Percentiles rank a stretch among this genome's conserved stretches.
These are phyloP conservation scores for Phanerodontia chrysosporium DNA, from an alignment of 768 basidiomycete genomes.

Conservation along the genomic window DNA sequence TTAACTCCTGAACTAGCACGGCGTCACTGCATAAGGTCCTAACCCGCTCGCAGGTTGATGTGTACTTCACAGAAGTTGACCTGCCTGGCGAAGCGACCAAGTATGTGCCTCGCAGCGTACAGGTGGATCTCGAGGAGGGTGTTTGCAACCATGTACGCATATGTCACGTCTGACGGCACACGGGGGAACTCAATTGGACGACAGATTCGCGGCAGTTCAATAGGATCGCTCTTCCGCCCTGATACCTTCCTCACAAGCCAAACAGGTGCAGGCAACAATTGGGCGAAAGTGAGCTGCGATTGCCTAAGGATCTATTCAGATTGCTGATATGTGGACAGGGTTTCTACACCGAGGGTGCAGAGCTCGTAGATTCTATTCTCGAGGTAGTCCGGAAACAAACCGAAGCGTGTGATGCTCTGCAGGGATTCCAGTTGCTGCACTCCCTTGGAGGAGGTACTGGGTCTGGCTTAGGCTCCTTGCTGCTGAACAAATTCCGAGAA, in stretches of 20 bases:
- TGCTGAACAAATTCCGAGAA: constrained; percentile 80
- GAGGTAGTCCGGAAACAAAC: constrained; percentile 78
- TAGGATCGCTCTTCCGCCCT: constrained; percentile 79
- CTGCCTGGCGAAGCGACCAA: constrained; percentile 44
- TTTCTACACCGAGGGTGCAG: constrained; percentile 91
- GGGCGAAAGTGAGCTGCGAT: constrained; percentile 63
- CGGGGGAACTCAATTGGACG: background rate
- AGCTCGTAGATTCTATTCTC: constrained; percentile 82
- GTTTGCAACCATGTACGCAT: constrained; percentile 73
- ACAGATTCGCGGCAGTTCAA: constrained; percentile 62
- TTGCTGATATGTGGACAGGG: no score
- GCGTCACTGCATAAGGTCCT: background rate
- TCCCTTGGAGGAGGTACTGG: constrained; percentile 92
- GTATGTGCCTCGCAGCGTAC: constrained; percentile 87
- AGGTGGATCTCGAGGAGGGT: constrained; percentile 85
- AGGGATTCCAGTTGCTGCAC: constrained; percentile 88
- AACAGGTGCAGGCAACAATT: constrained; percentile 82
- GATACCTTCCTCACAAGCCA: constrained; percentile 74
- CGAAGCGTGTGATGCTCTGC: constrained; percentile 79
- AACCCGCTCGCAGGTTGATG: constrained; percentile 53
- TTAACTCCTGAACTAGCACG: constrained; percentile 7
- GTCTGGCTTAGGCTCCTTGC: constrained; percentile 76
- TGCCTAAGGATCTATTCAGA: background rate
- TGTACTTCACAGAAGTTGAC: constrained; percentile 77
- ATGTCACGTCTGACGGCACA: background rate